phyloP scores from a whole-genome alignment of 2,329 filamentous ascomycete genomes.

The Lecanicillium sp. region DNA sequence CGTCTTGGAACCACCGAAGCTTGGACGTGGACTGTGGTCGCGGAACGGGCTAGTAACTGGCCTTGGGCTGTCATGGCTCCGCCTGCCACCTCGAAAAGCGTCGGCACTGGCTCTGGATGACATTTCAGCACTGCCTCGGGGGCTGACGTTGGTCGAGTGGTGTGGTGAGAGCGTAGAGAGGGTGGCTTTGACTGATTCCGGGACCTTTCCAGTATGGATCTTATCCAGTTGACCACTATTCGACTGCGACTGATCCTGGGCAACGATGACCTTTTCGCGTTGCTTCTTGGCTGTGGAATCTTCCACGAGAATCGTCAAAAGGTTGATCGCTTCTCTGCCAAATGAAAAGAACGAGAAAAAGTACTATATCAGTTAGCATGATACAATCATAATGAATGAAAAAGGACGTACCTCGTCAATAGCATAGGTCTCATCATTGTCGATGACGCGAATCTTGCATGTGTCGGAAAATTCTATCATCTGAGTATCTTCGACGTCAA shows the following conservation, averaged over 20 bases:
- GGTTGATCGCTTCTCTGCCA: constrained; percentile 74
- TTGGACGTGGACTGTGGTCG: constrained; percentile 46
- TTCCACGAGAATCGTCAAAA: constrained; percentile 68
- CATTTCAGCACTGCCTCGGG: constrained; percentile 49
- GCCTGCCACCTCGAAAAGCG: constrained; percentile 39
- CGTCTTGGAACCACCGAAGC: constrained; percentile 56
- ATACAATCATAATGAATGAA: background rate
- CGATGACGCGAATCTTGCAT: constrained; percentile 85
- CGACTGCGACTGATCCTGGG: constrained; percentile 20
- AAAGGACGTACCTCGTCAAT: constrained; percentile 72
- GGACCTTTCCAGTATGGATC: constrained; percentile 37
- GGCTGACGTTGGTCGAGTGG: constrained; percentile 39
- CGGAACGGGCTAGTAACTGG: constrained; percentile 34
- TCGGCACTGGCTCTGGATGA: constrained; percentile 48
- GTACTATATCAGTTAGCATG: constrained; percentile 50
- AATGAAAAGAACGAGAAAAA: constrained; percentile 94
- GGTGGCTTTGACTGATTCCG: constrained; percentile 56
- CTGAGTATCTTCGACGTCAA: constrained; percentile 87
- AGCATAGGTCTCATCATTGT: constrained; percentile 89
- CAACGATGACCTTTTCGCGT: constrained; percentile 16
- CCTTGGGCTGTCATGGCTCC: constrained; percentile 43
- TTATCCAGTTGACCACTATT: constrained; percentile 23
- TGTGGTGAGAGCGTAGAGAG: constrained; percentile 46
- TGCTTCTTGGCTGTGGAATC: constrained; percentile 41
- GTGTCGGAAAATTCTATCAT: constrained; percentile 91